Conservation (phyloP, 495 filamentous ascomycete genomes). For the Neurospora intermedia region DNA sequence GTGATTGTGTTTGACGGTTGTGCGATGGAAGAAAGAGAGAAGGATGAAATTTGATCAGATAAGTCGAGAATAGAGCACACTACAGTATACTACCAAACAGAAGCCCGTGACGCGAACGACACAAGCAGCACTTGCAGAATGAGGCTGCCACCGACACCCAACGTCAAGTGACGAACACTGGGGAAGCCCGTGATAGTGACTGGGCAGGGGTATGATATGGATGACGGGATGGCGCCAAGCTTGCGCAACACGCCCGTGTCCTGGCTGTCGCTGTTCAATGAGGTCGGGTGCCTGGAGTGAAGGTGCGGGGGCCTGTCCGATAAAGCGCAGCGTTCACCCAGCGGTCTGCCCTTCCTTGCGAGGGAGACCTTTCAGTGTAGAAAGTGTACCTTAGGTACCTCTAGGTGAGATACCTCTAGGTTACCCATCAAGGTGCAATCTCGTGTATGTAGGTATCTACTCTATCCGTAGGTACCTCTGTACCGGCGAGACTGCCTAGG, state of each 20-base stretch:
- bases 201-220: background rate
- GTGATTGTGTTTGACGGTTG: background rate
- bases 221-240: background rate
- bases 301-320: background rate
- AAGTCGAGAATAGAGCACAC: background rate
- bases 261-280: background rate
- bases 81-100: background rate
- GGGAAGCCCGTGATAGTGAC: constrained; percentile 2
- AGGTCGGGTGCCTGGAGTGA: background rate
- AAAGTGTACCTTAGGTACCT: too few species aligned
- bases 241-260: background rate
- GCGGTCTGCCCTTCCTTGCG: background rate
- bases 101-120: background rate
- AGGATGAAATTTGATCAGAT: background rate
- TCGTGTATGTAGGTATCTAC: background rate
- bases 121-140: background rate
- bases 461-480: background rate
- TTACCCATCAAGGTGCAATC: background rate
- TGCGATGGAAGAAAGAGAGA: background rate
- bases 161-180: constrained; percentile 4
- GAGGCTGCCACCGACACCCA: background rate
- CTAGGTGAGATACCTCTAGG: too few species aligned
- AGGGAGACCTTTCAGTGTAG: background rate
- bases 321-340: background rate
- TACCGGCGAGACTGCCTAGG: background rate